Conservation (phyloP, 2,329 filamentous ascomycete genomes). For the Bimuria novae-zelandiae region DNA sequence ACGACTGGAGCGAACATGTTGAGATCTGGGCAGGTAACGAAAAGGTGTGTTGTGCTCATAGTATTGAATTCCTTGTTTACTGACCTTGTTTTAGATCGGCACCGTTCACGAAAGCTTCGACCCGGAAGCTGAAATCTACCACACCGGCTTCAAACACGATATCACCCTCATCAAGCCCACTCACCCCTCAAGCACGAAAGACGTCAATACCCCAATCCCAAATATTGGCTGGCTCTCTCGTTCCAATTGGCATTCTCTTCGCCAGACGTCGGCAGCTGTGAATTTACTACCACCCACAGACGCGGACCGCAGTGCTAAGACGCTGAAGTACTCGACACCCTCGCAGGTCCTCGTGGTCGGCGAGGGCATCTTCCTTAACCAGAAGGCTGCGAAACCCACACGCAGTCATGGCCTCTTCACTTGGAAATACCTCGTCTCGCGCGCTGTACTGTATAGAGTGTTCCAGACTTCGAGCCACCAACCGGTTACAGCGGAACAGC, state of each 20-base stretch:
- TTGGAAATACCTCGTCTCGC: conserved; percentile 23
- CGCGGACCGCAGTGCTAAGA: conserved; percentile 14
- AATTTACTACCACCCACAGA: conserved; percentile 21
- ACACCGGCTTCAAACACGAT: conserved; percentile 24
- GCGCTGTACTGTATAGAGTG: conserved; percentile 25
- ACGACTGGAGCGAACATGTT: conserved; percentile 28
- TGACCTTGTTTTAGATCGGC: conserved; percentile 25
- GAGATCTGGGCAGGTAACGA: conserved; percentile 26
- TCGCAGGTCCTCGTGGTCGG: conserved; percentile 24
- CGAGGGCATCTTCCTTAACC: conserved; percentile 26
- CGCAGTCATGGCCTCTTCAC: too few relatives aligned
- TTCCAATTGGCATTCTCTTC: conserved; percentile 16
- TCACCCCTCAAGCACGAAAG: conserved; percentile 1
- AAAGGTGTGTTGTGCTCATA: conserved; percentile 19
- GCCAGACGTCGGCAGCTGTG: conserved; percentile 15
- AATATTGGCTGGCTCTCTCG: conserved; percentile 23
- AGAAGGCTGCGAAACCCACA: conserved; percentile 7
- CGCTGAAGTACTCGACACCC: conserved; percentile 10
- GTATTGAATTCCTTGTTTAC: too few relatives aligned
- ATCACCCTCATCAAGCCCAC: conserved; percentile 20
- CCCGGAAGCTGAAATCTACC: conserved; percentile 18
- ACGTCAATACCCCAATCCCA: conserved; percentile 14
- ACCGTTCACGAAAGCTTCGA: conserved; percentile 23
- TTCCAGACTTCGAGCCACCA: conserved; percentile 25
- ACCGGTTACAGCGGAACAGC: conserved; percentile 28